Evolutionary conservation across 345 rosid genomes (phyloP), one percentile per base, ranked within the genome.

Genomic region (Camelina laxa): DNA sequence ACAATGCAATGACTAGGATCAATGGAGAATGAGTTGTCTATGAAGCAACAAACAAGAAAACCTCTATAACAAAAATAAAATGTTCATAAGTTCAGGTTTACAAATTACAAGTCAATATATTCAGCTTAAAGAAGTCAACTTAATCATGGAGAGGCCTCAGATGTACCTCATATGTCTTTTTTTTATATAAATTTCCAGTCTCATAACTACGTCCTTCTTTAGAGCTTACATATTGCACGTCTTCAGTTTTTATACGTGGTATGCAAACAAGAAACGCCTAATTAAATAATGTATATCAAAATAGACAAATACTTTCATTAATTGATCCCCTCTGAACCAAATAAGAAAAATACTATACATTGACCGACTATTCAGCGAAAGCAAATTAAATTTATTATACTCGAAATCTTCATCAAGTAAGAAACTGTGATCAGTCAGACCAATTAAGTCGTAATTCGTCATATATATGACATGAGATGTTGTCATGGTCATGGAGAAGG

Each of bases 341-440:
- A 31, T 8, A 3, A 59, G 19, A 35, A 24, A 33, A 41, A 53
- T 31, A 45, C 3, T 12, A 76, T 50, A 35, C 38, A 69, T 69
- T 69, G 75, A 75, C 65, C 4, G 69, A 54, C 65, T 62, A 62
- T 54, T 62, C 73, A 66, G 13, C 9, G 49, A 54, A 41, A 39
- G 68, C 17, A 59, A 67, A 61, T 20, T 7, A 7, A 21, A 60
- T 12, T 9, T 61, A 49, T 44, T 69, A 21, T 53, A 75, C 13
- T 27, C 22, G 15, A 50, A 58, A 58, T 27, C 36, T 67, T 16
- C 14, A 67, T 27, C 67, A 60, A 51, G 47, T 42, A 60, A 41
- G 30, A 42, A 41, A 42, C 3, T 61, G n/a, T 42, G 20, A 69
- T 33, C 69, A 75, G 64, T 53, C 69, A 75, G 64, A 42, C 59